Conservation (phyloP, 2,329 filamentous ascomycete species). For the Sordariomycetes sp. region DNA sequence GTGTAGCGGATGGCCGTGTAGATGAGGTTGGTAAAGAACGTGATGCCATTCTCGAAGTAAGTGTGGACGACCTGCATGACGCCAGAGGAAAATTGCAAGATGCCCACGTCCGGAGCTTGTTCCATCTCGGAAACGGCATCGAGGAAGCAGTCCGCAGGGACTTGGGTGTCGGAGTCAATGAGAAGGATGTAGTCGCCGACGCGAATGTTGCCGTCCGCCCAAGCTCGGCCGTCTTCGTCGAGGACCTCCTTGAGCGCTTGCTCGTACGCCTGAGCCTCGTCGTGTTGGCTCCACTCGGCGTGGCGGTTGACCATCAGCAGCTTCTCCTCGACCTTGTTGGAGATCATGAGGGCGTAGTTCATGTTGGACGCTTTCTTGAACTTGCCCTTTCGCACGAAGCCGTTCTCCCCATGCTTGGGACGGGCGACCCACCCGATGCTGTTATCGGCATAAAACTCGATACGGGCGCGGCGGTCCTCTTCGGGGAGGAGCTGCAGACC, state of each 20-base stretch:
- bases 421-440: slow-evolving; percentile 63
- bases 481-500: slow-evolving; percentile 59
- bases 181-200: slow-evolving; percentile 72
- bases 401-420: slow-evolving; percentile 53
- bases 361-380: slow-evolving; percentile 67
- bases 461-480: slow-evolving; percentile 52
- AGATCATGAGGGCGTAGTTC: slow-evolving; percentile 62
- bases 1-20: slow-evolving; percentile 70
- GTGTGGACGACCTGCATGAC: slow-evolving; percentile 72
- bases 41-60: slow-evolving; percentile 63
- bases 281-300: slow-evolving; percentile 55
- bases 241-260: slow-evolving; percentile 56
- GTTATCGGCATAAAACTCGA: slow-evolving; percentile 60
- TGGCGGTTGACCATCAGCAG: slow-evolving; percentile 47
- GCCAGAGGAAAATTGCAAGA: slow-evolving; percentile 68
- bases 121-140: slow-evolving; percentile 79
- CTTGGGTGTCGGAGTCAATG: slow-evolving; percentile 73
- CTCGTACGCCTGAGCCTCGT: slow-evolving; percentile 60
- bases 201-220: slow-evolving; percentile 80
- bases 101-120: slow-evolving; percentile 67
- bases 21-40: slow-evolving; percentile 65
- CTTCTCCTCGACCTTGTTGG: slow-evolving; percentile 62
- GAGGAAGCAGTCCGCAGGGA: slow-evolving; percentile 67
- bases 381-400: slow-evolving; percentile 55
- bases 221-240: slow-evolving; percentile 58